Base-by-base conservation (phyloP, 1,139 yeast genomes). In the Saccharomyces hybrid region DNA sequence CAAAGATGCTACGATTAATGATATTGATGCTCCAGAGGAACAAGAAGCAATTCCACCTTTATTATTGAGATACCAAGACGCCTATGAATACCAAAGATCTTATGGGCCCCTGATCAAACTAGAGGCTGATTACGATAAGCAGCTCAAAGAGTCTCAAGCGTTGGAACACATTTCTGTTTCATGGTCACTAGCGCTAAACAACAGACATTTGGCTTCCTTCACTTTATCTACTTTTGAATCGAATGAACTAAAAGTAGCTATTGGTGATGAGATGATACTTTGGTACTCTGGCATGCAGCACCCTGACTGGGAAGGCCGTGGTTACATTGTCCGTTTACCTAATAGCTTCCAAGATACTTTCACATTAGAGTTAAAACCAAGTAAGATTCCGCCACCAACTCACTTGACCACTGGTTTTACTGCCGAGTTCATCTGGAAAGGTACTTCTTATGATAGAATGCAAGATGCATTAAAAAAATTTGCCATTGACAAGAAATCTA, bases 351-450 rank as follows among this genome's bases (percentile, higher is more conserved):
- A 82, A 53, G 95, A 86, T 61, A 84, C 81, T 56, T 86, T 86
- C 62, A 85, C 93, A 1, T 73, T 89, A 53, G 97, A 90, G 68
- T 76, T 90, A 59, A 72, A 70, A 48, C 73, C 79, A 1, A 66
- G 71, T 16, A 65, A 63, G 21, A 67, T 60, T 3, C 63, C 67
- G 3, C 70, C 75, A 2, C 80, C 82, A 26, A 80, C 83, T 2
- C 77, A 83, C 57, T 67, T 80, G 49, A 78, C 80, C 2, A 77
- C 82, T 2, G 88, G 86, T 34, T 91, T 88, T 69, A 83, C 93
- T 1, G 91, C 93, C 0, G 95, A 88, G 65, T 87, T 88, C 67
- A 88, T 88, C 53, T 91, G 97, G 97, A 87, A 87, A 61, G 95
- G 93, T 19, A 82, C 86, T 1, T 77, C 96, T 1, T 90, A 85